phyloP scores from a whole-genome alignment of 495 filamentous ascomycete species.

The Aspergillus nidulans region DNA sequence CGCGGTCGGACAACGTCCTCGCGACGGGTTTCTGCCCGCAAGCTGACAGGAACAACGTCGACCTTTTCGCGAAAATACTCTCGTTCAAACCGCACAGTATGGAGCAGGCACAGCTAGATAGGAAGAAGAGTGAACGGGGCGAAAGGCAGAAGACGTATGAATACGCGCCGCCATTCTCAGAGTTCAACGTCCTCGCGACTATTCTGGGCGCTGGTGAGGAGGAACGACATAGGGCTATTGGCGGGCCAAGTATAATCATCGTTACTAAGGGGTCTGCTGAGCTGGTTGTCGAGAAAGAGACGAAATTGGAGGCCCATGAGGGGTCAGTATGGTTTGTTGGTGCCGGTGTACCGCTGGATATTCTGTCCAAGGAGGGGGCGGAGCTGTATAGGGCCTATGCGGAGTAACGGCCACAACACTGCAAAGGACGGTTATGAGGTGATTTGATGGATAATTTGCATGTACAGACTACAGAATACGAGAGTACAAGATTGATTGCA shows the following conservation, averaged over 20 bases:
- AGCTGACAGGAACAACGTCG: slow-evolving; percentile 56
- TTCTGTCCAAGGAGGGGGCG: slow-evolving; percentile 59
- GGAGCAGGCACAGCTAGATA: slow-evolving; percentile 48
- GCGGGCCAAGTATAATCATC: slow-evolving; percentile 63
- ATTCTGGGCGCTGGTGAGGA: slow-evolving; percentile 52
- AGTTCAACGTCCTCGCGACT: slow-evolving; percentile 66
- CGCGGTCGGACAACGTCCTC: slow-evolving; percentile 73
- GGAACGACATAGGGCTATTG: slow-evolving; percentile 52
- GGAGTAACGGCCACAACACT: slow-evolving; percentile 27
- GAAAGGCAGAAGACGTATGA: slow-evolving; percentile 53
- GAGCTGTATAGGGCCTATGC: slow-evolving; percentile 53
- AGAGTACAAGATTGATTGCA: background rate
- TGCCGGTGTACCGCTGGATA: slow-evolving; percentile 49
- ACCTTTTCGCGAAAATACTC: slow-evolving; percentile 57
- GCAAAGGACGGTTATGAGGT: no score
- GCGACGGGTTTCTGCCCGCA: slow-evolving; percentile 71
- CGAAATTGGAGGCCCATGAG: slow-evolving; percentile 49
- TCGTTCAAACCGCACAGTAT: slow-evolving; percentile 57
- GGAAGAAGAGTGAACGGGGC: slow-evolving; percentile 48
- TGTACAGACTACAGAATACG: background rate
- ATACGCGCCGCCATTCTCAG: slow-evolving; percentile 65
- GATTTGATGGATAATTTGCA: no score
- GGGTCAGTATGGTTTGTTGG: slow-evolving; percentile 67
- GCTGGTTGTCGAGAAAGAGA: slow-evolving; percentile 45
- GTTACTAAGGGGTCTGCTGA: slow-evolving; percentile 57